These are phyloP conservation scores for Ascosphaera apis DNA, from an alignment of 2,329 filamentous ascomycete genomes.

Conservation along the genomic window DNA sequence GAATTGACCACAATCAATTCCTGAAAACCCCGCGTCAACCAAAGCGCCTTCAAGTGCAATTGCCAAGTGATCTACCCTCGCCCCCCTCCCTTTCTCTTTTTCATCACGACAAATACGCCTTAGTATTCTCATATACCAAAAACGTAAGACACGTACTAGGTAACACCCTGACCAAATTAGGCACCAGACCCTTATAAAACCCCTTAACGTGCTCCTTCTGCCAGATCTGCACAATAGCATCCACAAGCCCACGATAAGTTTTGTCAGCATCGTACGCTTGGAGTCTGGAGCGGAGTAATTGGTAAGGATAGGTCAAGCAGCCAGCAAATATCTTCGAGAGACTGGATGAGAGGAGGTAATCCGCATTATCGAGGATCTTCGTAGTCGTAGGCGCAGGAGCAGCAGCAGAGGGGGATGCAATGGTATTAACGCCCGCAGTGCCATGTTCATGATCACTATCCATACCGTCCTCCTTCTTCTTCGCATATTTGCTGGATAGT, in stretches of 20 bases:
- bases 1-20: too few relatives aligned
- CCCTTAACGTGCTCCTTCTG: conserved; percentile 53
- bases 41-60: too few relatives aligned
- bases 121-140: conserved; percentile 86
- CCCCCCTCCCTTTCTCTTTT: background rate
- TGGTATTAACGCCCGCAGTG: too few relatives aligned
- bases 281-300: conserved; percentile 68
- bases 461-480: conserved; percentile 10
- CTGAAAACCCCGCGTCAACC: too few relatives aligned
- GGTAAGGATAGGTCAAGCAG: conserved; percentile 82
- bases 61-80: too few relatives aligned
- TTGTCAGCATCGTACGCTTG: conserved; percentile 70
- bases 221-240: conserved; percentile 55
- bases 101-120: conserved; percentile 33
- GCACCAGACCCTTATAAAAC: conserved; percentile 79
- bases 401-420: too few relatives aligned
- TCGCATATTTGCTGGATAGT: conserved; percentile 4
- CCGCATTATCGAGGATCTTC: conserved; percentile 38
- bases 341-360: conserved; percentile 61
- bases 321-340: conserved; percentile 70
- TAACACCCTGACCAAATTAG: conserved; percentile 73
- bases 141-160: conserved; percentile 95
- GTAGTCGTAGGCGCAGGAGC: background rate
- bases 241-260: conserved; percentile 47
- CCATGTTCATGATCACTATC: conserved; percentile 6